These are phyloP conservation scores for Naematelia aurantialba DNA, from an alignment of 768 basidiomycete genomes.

Conservation along the genomic window DNA sequence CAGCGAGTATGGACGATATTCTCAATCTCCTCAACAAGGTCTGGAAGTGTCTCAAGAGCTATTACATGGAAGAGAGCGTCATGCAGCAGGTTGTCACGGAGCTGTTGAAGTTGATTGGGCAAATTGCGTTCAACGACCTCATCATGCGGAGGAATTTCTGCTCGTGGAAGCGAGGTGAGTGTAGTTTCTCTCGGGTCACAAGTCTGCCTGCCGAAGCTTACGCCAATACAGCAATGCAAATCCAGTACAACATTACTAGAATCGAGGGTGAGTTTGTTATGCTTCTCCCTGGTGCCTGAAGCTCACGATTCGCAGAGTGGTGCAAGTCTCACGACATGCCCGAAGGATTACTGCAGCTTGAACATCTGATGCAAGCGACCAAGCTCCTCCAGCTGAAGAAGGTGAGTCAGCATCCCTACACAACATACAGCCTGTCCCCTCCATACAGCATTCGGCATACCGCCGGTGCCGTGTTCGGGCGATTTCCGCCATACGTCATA, in stretches of 20 bases:
- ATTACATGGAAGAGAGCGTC: constrained; percentile 96
- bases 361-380: constrained; percentile 99
- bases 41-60: constrained; percentile 96
- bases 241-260: constrained; percentile 93
- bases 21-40: constrained; percentile 94
- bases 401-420: constrained; percentile 53
- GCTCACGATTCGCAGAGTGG: constrained; percentile 63
- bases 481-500: background rate
- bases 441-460: too few relatives aligned
- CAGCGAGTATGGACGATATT: constrained; percentile 98
- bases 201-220: background rate
- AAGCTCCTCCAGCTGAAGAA: constrained; percentile 97
- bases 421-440: too few relatives aligned
- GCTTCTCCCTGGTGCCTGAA: constrained; percentile 48
- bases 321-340: constrained; percentile 99
- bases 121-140: constrained; percentile 95
- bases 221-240: constrained; percentile 85
- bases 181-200: background rate
- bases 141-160: constrained; percentile 98
- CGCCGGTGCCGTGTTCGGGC: too few relatives aligned
- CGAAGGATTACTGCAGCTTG: constrained; percentile 92
- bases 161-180: constrained; percentile 95
- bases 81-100: constrained; percentile 87
- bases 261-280: constrained; percentile 35
- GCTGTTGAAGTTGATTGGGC: constrained; percentile 89